Base-by-base conservation (phyloP, 768 basidiomycete species). In the Coprinopsis strossmayeri region DNA sequence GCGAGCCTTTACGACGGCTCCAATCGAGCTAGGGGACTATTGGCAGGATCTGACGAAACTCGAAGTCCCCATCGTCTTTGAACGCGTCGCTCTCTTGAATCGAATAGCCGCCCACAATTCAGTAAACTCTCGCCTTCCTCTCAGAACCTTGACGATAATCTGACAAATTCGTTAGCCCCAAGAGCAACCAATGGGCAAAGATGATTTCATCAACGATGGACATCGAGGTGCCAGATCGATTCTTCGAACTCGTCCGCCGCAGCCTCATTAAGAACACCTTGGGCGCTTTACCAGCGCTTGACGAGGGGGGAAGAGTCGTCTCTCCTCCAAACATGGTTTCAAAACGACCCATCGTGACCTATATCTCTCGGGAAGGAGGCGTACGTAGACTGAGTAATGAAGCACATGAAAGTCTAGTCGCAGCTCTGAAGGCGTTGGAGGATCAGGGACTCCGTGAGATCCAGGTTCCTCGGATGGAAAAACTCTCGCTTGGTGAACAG, bases 81-180 rank as follows among this genome's bases (percentile, higher is more conserved):
- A 81, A 24, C 73, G 74, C 11, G 72, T 78, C 7, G 64, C 86
- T 42, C 65, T 87, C 45, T 66, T 79, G 30, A 84, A 82, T 61
- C 77, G 84, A 18, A 71, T 72, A 18, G 79, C 84, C 1, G 77
- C 85, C 1, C 82, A 85, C 64, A n/a, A 52, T 50, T 45, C 62
- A 68, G 71, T 71, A 32, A 11, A 5, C 17, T 24, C 34, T 34
- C 37, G 13, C 44, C 45, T 52, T 50, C 30, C 30, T 32, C 15
- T 32, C 15, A 32, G 7, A 41, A 46, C 38, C 43, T 18, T n/a
- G 18, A 32, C 40, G 34, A 30, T n/a, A 32, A 32, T 15, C 30
- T 32, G 9, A 32, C 7, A 32, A 7, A 32, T 32, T 32, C 30
- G 15, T 32, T 40, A 70, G 70, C 46, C 64, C 59, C 1, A 52